Evolutionary conservation across 2,329 filamentous ascomycete genomes (phyloP).

Genomic region (Ceratocystis smalleyi): DNA sequence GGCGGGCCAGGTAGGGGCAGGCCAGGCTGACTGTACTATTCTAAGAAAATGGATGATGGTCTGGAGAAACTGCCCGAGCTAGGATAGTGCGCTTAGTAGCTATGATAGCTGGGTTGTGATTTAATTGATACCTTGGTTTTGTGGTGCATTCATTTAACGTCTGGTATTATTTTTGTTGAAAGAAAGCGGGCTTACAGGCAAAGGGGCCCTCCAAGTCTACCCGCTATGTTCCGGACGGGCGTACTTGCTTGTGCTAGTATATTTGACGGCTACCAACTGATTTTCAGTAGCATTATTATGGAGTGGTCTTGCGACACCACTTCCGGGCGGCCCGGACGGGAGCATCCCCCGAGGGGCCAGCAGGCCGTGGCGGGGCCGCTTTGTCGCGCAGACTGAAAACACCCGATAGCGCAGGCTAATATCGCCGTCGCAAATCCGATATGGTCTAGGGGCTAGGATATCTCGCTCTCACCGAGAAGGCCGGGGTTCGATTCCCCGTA

Average conservation of each 20-base stretch:
- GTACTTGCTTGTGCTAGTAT: too few species aligned
- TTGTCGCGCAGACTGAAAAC: neutral
- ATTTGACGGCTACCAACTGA: too few species aligned
- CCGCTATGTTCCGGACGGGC: neutral
- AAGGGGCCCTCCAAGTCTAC: too few species aligned
- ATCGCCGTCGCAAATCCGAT: slow-evolving; percentile 6
- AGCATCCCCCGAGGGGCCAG: neutral
- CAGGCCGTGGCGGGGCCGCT: neutral
- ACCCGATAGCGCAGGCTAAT: too few species aligned
- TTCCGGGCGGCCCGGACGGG: neutral
- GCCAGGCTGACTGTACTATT: neutral
- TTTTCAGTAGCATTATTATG: too few species aligned
- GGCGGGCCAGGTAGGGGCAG: neutral
- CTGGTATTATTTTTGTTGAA: neutral
- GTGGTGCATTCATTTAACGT: neutral
- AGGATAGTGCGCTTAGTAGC: too few species aligned
- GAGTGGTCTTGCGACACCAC: neutral
- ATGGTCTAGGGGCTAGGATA: slow-evolving; percentile 18
- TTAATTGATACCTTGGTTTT: neutral
- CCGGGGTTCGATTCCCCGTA: slow-evolving; percentile 20
- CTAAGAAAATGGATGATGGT: neutral
- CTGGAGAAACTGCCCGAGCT: neutral
- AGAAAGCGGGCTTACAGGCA: too few species aligned
- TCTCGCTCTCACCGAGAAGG: slow-evolving; percentile 19
- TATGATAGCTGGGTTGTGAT: neutral